A percentile compares a stretch with the other conserved stretches of the same genome.
Evolutionary conservation across 2,329 filamentous ascomycete genomes (phyloP).

Genomic region (Botryotinia convoluta): DNA sequence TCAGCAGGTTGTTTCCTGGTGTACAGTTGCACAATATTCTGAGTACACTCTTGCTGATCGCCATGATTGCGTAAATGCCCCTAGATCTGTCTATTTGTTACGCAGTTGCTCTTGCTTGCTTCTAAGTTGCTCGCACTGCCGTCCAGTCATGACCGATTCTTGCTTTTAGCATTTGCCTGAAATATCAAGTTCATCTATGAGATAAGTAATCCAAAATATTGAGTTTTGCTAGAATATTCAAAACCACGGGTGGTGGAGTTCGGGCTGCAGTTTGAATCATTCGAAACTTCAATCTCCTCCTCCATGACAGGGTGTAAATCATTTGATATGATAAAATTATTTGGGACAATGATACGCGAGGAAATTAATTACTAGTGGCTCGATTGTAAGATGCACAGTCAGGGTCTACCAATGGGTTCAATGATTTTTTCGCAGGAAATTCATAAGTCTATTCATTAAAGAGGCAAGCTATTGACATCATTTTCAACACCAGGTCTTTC

Average conservation of each 20-base stretch:
- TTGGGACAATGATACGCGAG: background rate
- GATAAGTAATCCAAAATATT: background rate
- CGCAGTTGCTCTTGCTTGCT: background rate
- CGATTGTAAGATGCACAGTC: background rate
- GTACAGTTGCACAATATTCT: background rate
- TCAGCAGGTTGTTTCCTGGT: background rate
- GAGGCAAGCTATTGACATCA: background rate
- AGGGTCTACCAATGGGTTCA: background rate
- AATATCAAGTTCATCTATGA: background rate
- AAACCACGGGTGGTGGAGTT: background rate
- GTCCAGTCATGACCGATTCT: background rate
- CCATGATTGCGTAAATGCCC: too few relatives aligned
- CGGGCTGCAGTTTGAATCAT: background rate
- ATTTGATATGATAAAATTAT: background rate
- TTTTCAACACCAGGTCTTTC: background rate
- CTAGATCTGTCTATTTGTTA: background rate
- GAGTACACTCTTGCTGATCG: background rate
- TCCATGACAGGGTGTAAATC: background rate
- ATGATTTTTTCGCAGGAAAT: background rate
- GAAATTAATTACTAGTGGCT: too few relatives aligned
- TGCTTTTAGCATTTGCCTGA: background rate
- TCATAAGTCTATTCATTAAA: background rate
- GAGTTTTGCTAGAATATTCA: background rate
- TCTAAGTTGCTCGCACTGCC: background rate
- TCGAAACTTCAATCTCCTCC: background rate